These are phyloP conservation scores for Nitzschia sp. DNA, from an alignment of 108 stramenopile genomes.

Conservation along the genomic window DNA sequence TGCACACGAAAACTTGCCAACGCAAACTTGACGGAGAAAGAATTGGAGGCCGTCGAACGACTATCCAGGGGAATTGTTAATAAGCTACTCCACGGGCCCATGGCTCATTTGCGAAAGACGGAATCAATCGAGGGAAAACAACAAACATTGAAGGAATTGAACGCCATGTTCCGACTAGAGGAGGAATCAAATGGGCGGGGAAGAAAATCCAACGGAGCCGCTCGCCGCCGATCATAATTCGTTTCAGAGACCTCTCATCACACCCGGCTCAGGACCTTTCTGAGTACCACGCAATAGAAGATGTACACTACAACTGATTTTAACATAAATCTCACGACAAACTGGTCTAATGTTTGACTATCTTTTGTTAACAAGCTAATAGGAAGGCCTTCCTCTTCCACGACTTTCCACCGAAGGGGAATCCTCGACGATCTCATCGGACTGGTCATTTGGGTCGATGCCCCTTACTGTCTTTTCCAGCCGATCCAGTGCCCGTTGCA, in stretches of 20 bases:
- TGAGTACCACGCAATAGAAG: too few relatives aligned
- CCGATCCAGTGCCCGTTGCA: slow-evolving; percentile 67
- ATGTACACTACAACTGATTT: too few relatives aligned
- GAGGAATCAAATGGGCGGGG: slow-evolving; percentile 55
- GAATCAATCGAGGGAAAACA: slow-evolving; percentile 89
- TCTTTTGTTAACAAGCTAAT: too few relatives aligned
- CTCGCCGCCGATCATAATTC: slow-evolving; percentile 23
- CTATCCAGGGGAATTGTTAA: slow-evolving; percentile 96
- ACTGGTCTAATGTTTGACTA: too few relatives aligned
- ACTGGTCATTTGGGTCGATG: slow-evolving; percentile 30
- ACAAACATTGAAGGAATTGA: slow-evolving; percentile 84
- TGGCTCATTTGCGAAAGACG: slow-evolving; percentile 91
- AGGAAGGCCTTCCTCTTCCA: slow-evolving; percentile 19
- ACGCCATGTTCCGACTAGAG: slow-evolving; percentile 92
- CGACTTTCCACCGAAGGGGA: slow-evolving; percentile 24
- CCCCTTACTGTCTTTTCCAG: slow-evolving; percentile 72
- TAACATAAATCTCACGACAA: too few relatives aligned
- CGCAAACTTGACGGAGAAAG: slow-evolving; percentile 85
- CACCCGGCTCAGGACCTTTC: too few relatives aligned
- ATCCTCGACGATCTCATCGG: slow-evolving; percentile 48
- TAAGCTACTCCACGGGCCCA: slow-evolving; percentile 97
- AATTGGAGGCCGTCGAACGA: slow-evolving; percentile 95
- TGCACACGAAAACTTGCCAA: slow-evolving; percentile 87
- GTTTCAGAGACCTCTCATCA: too few relatives aligned
- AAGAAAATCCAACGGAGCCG: slow-evolving; percentile 11